Evolutionary conservation across 139 green algal species (phyloP).

Genomic region (Chlorella ohadii): DNA sequence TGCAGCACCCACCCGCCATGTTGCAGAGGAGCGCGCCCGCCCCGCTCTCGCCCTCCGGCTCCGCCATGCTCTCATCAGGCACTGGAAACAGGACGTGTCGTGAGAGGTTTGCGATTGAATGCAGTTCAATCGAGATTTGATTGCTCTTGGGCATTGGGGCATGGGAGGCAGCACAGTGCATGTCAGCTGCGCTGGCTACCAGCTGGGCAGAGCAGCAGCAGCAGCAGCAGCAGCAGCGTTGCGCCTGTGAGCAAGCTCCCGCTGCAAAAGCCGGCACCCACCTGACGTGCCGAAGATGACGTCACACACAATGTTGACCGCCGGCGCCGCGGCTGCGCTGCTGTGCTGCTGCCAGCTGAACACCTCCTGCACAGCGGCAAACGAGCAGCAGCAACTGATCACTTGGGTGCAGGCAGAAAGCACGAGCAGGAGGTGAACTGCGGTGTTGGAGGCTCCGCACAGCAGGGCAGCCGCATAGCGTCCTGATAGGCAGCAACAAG

Average conservation of each 20-base stretch:
- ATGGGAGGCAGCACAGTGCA: no score
- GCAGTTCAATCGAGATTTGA: no score
- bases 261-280: neutral
- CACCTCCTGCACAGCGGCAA: neutral
- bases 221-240: neutral
- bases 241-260: neutral
- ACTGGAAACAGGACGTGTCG: no score
- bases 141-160: conserved; percentile 5
- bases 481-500: no score
- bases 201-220: neutral
- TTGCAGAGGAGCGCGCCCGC: conserved; percentile 16
- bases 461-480: no score
- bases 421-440: no score
- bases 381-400: no score
- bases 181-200: neutral
- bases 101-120: no score
- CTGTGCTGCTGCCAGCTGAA: conserved; percentile 34
- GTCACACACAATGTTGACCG: conserved; percentile 37
- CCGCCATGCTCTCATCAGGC: conserved; percentile 29
- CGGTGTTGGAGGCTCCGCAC: no score
- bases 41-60: conserved; percentile 23
- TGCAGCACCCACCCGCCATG: neutral
- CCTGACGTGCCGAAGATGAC: conserved; percentile 30
- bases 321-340: neutral
- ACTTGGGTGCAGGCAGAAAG: no score